Evolutionary conservation across 306 rosid species (phyloP).

Genomic region (Trifolium dubium): DNA sequence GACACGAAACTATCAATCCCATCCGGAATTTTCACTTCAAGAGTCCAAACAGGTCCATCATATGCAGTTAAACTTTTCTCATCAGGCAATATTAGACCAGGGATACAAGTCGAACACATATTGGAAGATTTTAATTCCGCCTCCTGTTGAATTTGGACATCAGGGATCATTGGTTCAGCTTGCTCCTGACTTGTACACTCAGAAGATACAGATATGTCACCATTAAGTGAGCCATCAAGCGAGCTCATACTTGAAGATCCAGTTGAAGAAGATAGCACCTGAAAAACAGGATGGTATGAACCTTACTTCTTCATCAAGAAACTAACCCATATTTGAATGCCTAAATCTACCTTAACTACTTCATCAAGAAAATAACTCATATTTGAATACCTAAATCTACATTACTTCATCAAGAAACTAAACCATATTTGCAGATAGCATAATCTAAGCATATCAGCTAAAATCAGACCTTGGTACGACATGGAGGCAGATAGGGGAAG

Average conservation of each 20-base stretch:
- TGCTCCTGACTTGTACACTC: conserved; percentile 37
- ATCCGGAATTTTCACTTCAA: conserved; percentile 34
- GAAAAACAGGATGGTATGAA: conserved; percentile 36
- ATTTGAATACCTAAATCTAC: conserved; percentile 24
- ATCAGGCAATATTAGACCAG: conserved; percentile 55
- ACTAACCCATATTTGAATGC: conserved; percentile 4
- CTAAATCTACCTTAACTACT: conserved; percentile 18
- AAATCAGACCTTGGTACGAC: conserved; percentile 47
- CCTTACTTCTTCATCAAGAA: conserved; percentile 6
- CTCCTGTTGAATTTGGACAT: conserved; percentile 35
- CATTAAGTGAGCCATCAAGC: conserved; percentile 4
- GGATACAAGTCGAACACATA: conserved; percentile 29
- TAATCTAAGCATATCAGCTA: not conserved
- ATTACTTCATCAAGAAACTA: not conserved
- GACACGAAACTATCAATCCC: conserved; percentile 43
- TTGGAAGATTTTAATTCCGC: conserved; percentile 38
- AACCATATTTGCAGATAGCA: conserved; percentile 28
- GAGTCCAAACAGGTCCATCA: conserved; percentile 47
- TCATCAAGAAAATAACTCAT: conserved; percentile 16
- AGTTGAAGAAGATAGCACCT: conserved; percentile 46
- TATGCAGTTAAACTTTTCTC: conserved; percentile 63
- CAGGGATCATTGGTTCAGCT: conserved; percentile 21
- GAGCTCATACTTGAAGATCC: not conserved
- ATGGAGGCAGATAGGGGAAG: conserved; percentile 62
- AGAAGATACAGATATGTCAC: conserved; percentile 35